A percentile compares a stretch with the other conserved stretches of the same genome.
Evolutionary conservation across 225 moss, liverwort and hornwort genomes (phyloP).

Genomic region (Polytrichum commune): DNA sequence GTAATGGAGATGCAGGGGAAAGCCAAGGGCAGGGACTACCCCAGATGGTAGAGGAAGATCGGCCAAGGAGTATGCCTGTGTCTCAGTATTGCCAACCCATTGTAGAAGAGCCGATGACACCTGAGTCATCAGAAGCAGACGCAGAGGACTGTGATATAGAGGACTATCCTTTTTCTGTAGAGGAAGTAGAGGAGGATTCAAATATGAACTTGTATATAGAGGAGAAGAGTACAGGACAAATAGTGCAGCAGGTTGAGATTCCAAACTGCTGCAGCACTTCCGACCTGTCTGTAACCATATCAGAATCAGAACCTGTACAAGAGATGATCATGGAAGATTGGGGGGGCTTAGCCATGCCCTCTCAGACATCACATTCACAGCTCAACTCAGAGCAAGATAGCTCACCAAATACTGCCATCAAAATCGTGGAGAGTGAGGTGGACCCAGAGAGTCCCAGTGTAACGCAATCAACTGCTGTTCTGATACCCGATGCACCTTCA

Average conservation of each 20-base stretch:
- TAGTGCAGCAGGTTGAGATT: conserved; percentile 5
- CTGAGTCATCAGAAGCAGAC: conserved; percentile 42
- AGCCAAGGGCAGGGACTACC: neutral
- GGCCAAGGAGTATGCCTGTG: conserved; percentile 6
- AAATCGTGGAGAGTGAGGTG: conserved; percentile 28
- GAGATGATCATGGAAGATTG: conserved; percentile 27
- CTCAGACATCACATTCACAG: neutral
- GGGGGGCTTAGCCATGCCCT: conserved; percentile 18
- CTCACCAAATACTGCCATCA: conserved; percentile 15
- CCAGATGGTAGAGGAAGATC: neutral
- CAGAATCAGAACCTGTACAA: conserved; percentile 8
- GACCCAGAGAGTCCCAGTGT: conserved; percentile 12
- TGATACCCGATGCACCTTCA: conserved; percentile 14
- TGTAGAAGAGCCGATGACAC: conserved; percentile 67
- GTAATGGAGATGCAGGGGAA: neutral
- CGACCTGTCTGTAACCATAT: conserved; percentile 2
- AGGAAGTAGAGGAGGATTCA: conserved; percentile 35
- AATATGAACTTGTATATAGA: conserved; percentile 23
- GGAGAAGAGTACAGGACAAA: conserved; percentile 7
- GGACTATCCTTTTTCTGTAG: conserved; percentile 43
- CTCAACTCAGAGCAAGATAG: conserved; percentile 3
- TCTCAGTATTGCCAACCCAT: conserved; percentile 51
- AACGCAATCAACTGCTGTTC: neutral
- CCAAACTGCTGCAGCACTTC: conserved; percentile 10
- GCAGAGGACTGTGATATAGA: conserved; percentile 56